Evolutionary conservation across 352 stramenopile genomes (phyloP), one percentile per base, ranked within the genome.

Genomic region (Phytophthora brassicae): DNA sequence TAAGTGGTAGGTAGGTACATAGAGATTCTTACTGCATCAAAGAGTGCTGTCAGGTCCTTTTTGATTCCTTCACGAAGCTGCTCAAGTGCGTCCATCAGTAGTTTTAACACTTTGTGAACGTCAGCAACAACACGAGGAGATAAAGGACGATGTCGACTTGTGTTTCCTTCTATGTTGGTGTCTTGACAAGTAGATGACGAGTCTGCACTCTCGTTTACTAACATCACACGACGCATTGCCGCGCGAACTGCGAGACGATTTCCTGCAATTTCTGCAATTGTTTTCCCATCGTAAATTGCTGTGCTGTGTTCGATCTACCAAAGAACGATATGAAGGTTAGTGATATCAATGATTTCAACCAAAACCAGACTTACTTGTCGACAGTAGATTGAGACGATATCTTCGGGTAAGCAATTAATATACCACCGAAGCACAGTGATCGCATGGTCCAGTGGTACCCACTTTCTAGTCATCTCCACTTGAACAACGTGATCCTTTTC

Each of bases 201-300:
- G 16, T 66, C 52, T 4, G 42, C 43, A 6, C 56, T 56, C 12
- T 59, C 62, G 23, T 39, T 70, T 13, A 16, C 55, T 8, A 92
- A 55, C 83, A 92, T 92, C 13, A 73, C 68, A 12, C 80, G 72
- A 5, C 83, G 75, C 83, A 92, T 92, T 52, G 89, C 77, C 0
- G 81, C 81, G 11, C 83, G 75, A 31, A 92, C 81, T 9, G 81
- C 80, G 16, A 92, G 57, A 14, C 81, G 72, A 50, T 90, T 90
- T 28, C 81, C 83, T 14, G 70, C 64, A 16, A 86, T 74, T 43
- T 90, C 83, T 0, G 68, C 74, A 13, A 92, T 56, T 0, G 67
- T 72, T 0, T 61, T 55, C 6, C 80, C 80, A 12, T 77, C 66
- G 23, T 79, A 89, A 19, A 89, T 86, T 16, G 70, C 83, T 0